Conservation (phyloP, 352 stramenopile species). For the Pythium monospermum region DNA sequence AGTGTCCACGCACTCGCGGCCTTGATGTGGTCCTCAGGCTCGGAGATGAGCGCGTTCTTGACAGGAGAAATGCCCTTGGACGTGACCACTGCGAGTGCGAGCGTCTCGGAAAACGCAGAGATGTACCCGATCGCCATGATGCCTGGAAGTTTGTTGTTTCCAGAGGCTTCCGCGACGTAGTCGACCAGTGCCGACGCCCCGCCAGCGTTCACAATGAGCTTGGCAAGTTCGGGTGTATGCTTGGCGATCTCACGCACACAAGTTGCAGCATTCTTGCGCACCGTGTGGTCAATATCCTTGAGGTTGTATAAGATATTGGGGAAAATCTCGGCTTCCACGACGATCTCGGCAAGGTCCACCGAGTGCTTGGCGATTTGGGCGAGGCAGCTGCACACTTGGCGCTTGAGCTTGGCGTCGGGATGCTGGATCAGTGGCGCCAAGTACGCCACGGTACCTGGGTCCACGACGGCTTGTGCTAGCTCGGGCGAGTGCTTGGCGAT, state of each 20-base stretch:
- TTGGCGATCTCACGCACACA: slow-evolving; percentile 94
- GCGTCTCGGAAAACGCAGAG: slow-evolving; percentile 92
- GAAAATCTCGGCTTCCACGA: slow-evolving; percentile 96
- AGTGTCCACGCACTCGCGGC: slow-evolving; percentile 93
- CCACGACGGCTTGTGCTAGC: slow-evolving; percentile 91
- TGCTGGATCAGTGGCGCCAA: slow-evolving; percentile 93
- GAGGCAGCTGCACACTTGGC: slow-evolving; percentile 87
- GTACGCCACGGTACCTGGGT: slow-evolving; percentile 91
- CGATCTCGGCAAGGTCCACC: slow-evolving; percentile 93
- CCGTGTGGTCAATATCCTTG: slow-evolving; percentile 92
- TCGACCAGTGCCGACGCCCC: slow-evolving; percentile 92
- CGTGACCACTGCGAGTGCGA: slow-evolving; percentile 93
- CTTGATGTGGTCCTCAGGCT: slow-evolving; percentile 96
- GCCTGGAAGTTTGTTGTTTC: slow-evolving; percentile 91
- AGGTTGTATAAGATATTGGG: slow-evolving; percentile 94
- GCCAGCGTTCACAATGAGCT: slow-evolving; percentile 94
- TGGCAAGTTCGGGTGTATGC: slow-evolving; percentile 93
- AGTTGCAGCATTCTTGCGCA: slow-evolving; percentile 94
- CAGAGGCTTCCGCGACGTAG: slow-evolving; percentile 86
- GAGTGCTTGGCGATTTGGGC: slow-evolving; percentile 95
- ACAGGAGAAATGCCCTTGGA: slow-evolving; percentile 91
- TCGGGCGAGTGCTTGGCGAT: slow-evolving; percentile 95
- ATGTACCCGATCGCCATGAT: slow-evolving; percentile 97
- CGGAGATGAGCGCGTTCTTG: slow-evolving; percentile 90
- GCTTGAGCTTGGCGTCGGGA: slow-evolving; percentile 93